Evolutionary conservation across 805 yeast genomes (phyloP).

Genomic region (Kazachstania bromeliacearum): DNA sequence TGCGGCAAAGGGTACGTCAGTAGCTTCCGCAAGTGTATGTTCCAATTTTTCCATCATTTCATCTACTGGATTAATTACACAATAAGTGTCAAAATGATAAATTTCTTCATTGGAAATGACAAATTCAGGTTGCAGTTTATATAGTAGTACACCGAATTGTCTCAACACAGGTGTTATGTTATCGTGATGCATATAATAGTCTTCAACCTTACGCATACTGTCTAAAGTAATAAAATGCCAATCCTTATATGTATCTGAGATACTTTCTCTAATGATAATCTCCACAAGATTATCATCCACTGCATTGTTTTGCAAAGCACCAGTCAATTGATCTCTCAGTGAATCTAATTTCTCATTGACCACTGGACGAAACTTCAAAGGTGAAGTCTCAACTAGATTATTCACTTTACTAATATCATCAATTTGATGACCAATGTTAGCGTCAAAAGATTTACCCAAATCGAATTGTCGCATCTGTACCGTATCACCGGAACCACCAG

Average conservation of each 20-base stretch:
- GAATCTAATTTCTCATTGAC: background rate
- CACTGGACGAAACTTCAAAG: too few relatives aligned
- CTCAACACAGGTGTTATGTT: slow-evolving; percentile 5
- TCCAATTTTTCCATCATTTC: slow-evolving; percentile 9
- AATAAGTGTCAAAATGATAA: slow-evolving; percentile 12
- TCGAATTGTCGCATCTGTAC: slow-evolving; percentile 13
- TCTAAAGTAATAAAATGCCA: slow-evolving; percentile 21
- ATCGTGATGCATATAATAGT: background rate
- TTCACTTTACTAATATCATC: slow-evolving; percentile 5
- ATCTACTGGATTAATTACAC: slow-evolving; percentile 15
- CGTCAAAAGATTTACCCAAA: slow-evolving; percentile 17
- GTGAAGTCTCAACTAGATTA: background rate
- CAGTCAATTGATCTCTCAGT: background rate
- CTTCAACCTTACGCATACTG: background rate
- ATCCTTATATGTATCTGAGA: slow-evolving; percentile 18
- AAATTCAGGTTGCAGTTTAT: background rate
- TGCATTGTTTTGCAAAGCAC: slow-evolving; percentile 1
- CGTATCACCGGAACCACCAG: background rate
- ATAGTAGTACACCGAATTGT: slow-evolving; percentile 14
- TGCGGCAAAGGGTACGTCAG: slow-evolving; percentile 1
- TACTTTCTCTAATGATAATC: slow-evolving; percentile 12
- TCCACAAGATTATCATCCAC: slow-evolving; percentile 12
- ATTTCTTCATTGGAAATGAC: slow-evolving; percentile 1
- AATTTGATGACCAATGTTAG: slow-evolving; percentile 8
- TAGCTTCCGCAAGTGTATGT: background rate